Base-by-base conservation (phyloP, 345 rosid genomes). In the Erysimum cheiranthoides region DNA sequence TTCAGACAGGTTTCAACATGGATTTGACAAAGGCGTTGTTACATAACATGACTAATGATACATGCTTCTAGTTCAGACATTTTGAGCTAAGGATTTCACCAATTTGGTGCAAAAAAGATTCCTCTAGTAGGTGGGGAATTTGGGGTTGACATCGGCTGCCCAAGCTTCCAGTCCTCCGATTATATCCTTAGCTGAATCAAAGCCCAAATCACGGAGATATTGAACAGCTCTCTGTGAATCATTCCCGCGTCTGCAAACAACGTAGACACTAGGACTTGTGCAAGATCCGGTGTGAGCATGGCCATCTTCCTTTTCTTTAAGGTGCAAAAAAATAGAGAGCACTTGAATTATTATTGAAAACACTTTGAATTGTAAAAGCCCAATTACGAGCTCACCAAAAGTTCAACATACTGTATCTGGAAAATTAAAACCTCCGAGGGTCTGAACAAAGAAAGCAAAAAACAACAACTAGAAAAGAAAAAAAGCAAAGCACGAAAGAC, bases 151-250 rank as follows among this genome's bases (percentile, higher is more conserved):
- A 6, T 89, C 86, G 10, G 59, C 79, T 25, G 90, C 84, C 97
- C 99, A 95, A 14, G 86, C 85, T 78, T 90, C 91, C 11, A 92
- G 59, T 8, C 99, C 99, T 38, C 99, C 99, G 9, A 86, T 60
- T 49, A 95, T 87, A 74, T 92, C 97, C 75, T 71, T 90, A 11
- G 93, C 97, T 8, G 85, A 79, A 63, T 54, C 12, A 42, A 89
- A 84, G 52, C 99, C 99, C 38, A 65, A 62, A 12, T 81, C 83
- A 39, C 83, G 91, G 58, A 92, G 86, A 61, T 74, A 70, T 40
- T 92, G 79, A 51, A 94, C 97, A 12, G 97, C 98, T 70, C 91
- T 89, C 81, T 94, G 98, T 36, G 97, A 94, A 78, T 92, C 93
- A 10, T 94, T 94, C 63, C 98, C 97, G 28, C 97, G 90, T 81